Base-by-base conservation (phyloP, 352 stramenopile species). In the Phytophthora agathidicida region DNA sequence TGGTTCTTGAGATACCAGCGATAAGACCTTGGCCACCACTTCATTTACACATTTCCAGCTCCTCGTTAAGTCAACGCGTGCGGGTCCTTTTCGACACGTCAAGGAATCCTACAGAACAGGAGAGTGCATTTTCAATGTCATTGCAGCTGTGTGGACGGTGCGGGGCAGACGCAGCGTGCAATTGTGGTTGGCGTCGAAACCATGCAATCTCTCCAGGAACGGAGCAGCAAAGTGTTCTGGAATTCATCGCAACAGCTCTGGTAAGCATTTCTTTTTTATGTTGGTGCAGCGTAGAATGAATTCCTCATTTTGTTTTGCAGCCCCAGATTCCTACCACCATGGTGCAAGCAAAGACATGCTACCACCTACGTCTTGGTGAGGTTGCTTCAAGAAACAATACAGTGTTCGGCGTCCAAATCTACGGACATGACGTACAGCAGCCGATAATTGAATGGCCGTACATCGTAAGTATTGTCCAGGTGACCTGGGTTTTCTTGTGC, bases 381-480 rank as follows among this genome's bases (percentile, higher is more conserved):
- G 7, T 39, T 42, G 10, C 14, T 22, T 55, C 13, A 19, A 28
- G 23, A 19, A 48, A 26, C 3, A 10, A 11, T 20, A 17, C 37
- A 51, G 52, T 22, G 35, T 68, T 85, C 10, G 52, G 68, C 8
- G 60, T 64, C 16, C 10, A 46, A 23, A 66, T 86, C 23, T 56
- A 60, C 7, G 52, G 47, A 9, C 71, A 75, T 41, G 70, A 81
- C 17, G 39, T 80, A 10, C 58, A 77, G 14, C 59, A 68, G 22
- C 61, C 72, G 2, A 65, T 78, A 38, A 43, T 87, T 31, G 76
- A 89, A 60, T 47, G 59, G 4, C 62, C 70, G 13, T 77, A 73
- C 22, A 69, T 65, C 10, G 79, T 60, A 52, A 27, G 51, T 81
- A 41, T 14, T n/a, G n/a, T n/a, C n/a, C n/a, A n/a, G n/a, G n/a